Evolutionary conservation across 2,329 filamentous ascomycete species (phyloP).

Genomic region (Biscogniauxia mediterranea): DNA sequence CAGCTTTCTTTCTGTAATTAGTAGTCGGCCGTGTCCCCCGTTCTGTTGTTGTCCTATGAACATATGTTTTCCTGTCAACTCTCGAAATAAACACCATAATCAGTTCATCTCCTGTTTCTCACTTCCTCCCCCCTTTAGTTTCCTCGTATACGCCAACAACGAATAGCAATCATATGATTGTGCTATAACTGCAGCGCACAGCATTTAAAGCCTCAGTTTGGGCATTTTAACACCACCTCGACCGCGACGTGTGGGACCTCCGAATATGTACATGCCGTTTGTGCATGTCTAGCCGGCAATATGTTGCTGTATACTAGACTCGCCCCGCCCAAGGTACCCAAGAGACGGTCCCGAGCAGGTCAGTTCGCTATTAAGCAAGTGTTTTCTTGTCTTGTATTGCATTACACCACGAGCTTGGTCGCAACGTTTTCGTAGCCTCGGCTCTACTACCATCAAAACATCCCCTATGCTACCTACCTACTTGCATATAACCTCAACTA

Average conservation of each 20-base stretch:
- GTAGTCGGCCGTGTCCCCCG: not conserved
- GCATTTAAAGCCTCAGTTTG: not conserved
- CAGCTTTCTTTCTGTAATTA: not conserved
- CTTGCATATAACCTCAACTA: constrained; percentile 16
- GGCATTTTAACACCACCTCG: not conserved
- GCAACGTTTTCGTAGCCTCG: not conserved
- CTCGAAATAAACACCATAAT: not conserved
- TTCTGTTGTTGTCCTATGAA: not conserved
- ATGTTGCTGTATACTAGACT: constrained; percentile 61
- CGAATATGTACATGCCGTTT: constrained; percentile 16
- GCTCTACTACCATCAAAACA: constrained; percentile 1
- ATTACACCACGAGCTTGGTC: not conserved
- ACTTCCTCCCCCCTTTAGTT: not conserved
- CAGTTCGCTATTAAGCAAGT: constrained; percentile 31
- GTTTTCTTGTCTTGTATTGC: not conserved
- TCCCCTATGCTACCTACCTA: constrained; percentile 1
- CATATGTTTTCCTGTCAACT: not conserved
- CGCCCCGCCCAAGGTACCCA: constrained; percentile 57
- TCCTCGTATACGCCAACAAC: too few relatives aligned
- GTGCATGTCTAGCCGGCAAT: constrained; percentile 19
- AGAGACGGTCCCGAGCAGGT: constrained; percentile 60
- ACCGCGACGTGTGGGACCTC: constrained; percentile 6
- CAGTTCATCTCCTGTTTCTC: not conserved
- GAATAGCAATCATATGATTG: not conserved
- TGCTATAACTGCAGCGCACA: not conserved